Base-by-base conservation (phyloP, 1,284 basidiomycete species). In the Sporisorium graminicola region DNA sequence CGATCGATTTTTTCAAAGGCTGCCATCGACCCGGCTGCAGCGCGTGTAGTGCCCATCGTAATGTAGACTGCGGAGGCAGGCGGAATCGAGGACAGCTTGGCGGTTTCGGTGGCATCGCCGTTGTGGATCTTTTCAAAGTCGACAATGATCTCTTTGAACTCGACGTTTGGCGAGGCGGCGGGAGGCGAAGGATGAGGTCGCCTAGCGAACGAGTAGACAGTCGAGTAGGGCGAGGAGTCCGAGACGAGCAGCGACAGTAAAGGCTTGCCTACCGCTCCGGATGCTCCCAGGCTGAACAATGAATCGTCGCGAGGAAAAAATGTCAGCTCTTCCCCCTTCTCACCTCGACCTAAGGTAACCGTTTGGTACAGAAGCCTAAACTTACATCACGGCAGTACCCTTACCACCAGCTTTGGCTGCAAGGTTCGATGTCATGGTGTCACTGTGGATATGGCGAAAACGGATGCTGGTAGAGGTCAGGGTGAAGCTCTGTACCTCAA, bases 1-100 rank as follows among this genome's bases (percentile, higher is more conserved):
- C 91, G 87, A 31, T 93, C 92, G 73, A 93, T 92, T 86, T 89
- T 91, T 82, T 91, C 90, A 65, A 93, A 93, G 3, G 87, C 88
- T 24, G 87, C 88, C 1, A 89, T 89, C 67, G 90, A 89, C 2
- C 91, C 92, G 0, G 92, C 92, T 0, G 65, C 61, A 1, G 72
- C 78, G 5, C 74, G 65, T 1, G 78, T 81, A 0, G 79, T 81
- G 12, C 79, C 79, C 49, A 81, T 65, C 16, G 71, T 77, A 57
- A 81, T 67, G 31, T 71, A 77, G 1, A 79, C 52, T 4, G 60
- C 47, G 9, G 74, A 56, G 1, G 73, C 64, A 6, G 73, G 50
- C 0, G 46, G 5, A 54, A 77, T 31, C 2, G 51, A 31, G 5
- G 61, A 18, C 7, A 79, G 58, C 60, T 79, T 79, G n/a, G 51